These are phyloP conservation scores for Helenozyma baotianmanensis DNA, from an alignment of 805 yeast genomes.

Conservation along the genomic window DNA sequence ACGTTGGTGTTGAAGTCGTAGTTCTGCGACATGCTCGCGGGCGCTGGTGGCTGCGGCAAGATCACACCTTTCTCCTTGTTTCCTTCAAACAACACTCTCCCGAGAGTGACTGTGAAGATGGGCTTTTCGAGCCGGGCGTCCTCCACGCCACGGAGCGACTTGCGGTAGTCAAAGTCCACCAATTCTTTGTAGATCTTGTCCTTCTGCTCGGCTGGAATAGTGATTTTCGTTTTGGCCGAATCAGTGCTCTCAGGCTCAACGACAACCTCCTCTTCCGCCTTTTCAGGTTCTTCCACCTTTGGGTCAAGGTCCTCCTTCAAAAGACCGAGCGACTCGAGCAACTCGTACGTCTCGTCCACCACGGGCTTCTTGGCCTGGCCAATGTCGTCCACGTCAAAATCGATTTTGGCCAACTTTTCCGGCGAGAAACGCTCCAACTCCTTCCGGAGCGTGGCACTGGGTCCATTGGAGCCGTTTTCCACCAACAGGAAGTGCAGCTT, in stretches of 20 bases:
- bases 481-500: constrained; percentile 13
- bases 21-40: background rate
- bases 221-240: background rate
- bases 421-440: constrained; percentile 10
- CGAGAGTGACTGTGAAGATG: constrained; percentile 34
- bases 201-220: constrained; percentile 3
- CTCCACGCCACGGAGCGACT: constrained; percentile 18
- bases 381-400: constrained; percentile 1
- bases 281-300: too few relatives aligned
- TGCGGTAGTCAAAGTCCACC: constrained; percentile 22
- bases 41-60: constrained; percentile 1
- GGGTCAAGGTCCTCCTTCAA: constrained; percentile 3
- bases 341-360: constrained; percentile 4
- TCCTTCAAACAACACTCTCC: constrained; percentile 31
- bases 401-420: constrained; percentile 1
- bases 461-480: background rate
- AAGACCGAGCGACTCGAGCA: constrained; percentile 5
- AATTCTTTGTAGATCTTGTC: constrained; percentile 22
- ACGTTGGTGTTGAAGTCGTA: constrained; percentile 32
- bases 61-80: constrained; percentile 2
- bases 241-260: too few relatives aligned
- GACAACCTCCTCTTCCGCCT: too few relatives aligned
- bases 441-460: constrained; percentile 1
- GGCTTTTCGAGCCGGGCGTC: constrained; percentile 19
- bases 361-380: too few relatives aligned